Percentiles rank a stretch among this genome's conserved stretches.
Evolutionary conservation across 768 basidiomycete species (phyloP).

Genomic region (Suillus hirtellus): DNA sequence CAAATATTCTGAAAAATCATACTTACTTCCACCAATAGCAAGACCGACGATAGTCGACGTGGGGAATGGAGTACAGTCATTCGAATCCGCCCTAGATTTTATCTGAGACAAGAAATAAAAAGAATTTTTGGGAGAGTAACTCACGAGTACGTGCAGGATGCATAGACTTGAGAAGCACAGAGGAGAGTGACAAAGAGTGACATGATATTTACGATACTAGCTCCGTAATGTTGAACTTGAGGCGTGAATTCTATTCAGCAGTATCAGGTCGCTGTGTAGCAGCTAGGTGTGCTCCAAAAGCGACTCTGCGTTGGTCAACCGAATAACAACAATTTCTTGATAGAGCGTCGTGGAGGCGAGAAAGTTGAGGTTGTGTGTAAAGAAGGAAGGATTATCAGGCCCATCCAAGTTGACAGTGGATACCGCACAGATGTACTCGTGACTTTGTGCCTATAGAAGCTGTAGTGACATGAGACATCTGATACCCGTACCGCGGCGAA

Average conservation of each 20-base stretch:
- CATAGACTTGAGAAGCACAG: constrained; percentile 5
- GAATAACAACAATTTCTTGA: not conserved
- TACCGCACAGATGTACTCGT: not conserved
- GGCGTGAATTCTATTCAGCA: not conserved
- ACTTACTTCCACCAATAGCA: not conserved
- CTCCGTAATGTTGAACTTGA: not conserved
- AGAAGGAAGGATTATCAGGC: not conserved
- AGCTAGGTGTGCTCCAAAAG: not conserved
- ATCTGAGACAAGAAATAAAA: not conserved
- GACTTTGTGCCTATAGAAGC: not conserved
- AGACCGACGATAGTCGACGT: not conserved
- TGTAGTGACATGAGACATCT: no score
- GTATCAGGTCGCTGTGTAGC: not conserved
- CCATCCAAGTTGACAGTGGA: not conserved
- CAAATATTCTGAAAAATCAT: not conserved
- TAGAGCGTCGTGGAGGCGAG: not conserved
- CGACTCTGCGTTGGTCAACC: not conserved
- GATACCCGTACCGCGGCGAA: no score
- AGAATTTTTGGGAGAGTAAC: not conserved
- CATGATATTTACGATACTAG: not conserved
- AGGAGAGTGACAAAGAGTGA: not conserved
- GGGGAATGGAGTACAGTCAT: not conserved
- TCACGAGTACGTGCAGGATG: not conserved
- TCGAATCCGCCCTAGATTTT: not conserved
- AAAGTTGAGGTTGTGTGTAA: not conserved